phyloP scores from a whole-genome alignment of 176 grass and related monocot species.

The Rhynchospora tenuis region DNA sequence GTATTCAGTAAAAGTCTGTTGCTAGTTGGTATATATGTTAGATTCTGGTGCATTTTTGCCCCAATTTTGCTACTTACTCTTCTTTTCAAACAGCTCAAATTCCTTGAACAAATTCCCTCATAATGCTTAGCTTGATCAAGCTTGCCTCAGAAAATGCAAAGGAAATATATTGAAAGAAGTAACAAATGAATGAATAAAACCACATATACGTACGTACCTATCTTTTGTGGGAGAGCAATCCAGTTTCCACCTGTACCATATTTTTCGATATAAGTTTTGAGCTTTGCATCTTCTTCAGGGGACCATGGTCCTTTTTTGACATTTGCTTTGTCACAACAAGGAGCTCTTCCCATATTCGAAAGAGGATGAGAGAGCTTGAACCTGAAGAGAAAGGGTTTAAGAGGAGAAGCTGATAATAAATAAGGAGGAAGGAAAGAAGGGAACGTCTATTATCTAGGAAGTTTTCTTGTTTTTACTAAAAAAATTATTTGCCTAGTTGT shows the following conservation, averaged over 20 bases:
- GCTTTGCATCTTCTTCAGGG: slow-evolving; percentile 44
- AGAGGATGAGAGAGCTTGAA: not conserved
- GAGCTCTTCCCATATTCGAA: slow-evolving; percentile 47
- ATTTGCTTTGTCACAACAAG: slow-evolving; percentile 60
- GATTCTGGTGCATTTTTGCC: not conserved
- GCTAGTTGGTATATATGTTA: not conserved
- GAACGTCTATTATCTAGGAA: not conserved
- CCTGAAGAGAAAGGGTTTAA: slow-evolving; percentile 19
- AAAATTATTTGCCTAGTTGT: slow-evolving; percentile 4
- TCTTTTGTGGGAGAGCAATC: slow-evolving; percentile 55
- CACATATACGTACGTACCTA: slow-evolving; percentile 26
- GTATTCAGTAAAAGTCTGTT: not conserved
- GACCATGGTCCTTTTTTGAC: slow-evolving; percentile 65
- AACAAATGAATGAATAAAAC: not conserved
- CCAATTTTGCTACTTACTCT: not conserved
- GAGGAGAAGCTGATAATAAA: not conserved
- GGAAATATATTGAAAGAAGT: not conserved
- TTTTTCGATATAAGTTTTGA: slow-evolving; percentile 44
- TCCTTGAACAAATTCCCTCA: not conserved
- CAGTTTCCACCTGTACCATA: slow-evolving; percentile 49
- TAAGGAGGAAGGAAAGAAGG: not conserved
- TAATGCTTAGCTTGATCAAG: not conserved
- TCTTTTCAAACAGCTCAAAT: not conserved
- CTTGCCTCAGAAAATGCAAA: not conserved
- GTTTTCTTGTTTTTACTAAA: not conserved